Conservation (phyloP, 768 basidiomycete species). For the Fomitopsis pulvina region DNA sequence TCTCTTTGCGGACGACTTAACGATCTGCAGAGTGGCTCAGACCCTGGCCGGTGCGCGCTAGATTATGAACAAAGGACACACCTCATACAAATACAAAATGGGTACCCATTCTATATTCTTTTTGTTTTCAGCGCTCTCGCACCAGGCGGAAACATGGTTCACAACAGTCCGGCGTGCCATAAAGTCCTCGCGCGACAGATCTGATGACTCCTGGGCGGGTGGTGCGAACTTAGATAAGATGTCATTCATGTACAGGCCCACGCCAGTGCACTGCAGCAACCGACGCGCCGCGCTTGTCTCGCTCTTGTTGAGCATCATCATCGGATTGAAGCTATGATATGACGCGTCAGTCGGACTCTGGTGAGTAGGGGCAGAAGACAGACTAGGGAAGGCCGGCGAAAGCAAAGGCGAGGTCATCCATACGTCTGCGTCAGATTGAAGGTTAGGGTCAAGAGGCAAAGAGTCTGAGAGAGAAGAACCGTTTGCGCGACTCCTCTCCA, state of each 20-base stretch:
- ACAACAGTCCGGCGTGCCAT: conserved; percentile 23
- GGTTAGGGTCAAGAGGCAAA: no score
- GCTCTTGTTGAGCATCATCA: conserved; percentile 20
- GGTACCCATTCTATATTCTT: conserved; percentile 20
- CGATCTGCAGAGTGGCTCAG: conserved; percentile 16
- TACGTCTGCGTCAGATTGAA: no score
- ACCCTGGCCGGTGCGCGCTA: no score
- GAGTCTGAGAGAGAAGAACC: no score
- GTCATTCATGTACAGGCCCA: conserved; percentile 24
- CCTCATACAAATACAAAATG: conserved; percentile 29
- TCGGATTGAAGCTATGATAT: conserved; percentile 17
- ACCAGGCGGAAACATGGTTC: conserved; percentile 19
- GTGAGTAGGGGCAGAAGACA: neutral
- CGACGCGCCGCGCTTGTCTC: conserved; percentile 25
- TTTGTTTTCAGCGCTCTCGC: neutral
- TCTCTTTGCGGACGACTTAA: conserved; percentile 22
- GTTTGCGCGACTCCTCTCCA: no score
- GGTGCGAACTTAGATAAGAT: conserved; percentile 22
- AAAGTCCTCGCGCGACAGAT: conserved; percentile 22
- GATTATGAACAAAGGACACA: conserved; percentile 7
- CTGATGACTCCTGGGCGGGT: conserved; percentile 15
- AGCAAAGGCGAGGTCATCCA: neutral
- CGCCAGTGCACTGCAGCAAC: conserved; percentile 23
- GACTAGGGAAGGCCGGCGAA: neutral
- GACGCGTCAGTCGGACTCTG: neutral